phyloP scores from a whole-genome alignment of 768 basidiomycete species.

The Daedaleopsis sinensis region DNA sequence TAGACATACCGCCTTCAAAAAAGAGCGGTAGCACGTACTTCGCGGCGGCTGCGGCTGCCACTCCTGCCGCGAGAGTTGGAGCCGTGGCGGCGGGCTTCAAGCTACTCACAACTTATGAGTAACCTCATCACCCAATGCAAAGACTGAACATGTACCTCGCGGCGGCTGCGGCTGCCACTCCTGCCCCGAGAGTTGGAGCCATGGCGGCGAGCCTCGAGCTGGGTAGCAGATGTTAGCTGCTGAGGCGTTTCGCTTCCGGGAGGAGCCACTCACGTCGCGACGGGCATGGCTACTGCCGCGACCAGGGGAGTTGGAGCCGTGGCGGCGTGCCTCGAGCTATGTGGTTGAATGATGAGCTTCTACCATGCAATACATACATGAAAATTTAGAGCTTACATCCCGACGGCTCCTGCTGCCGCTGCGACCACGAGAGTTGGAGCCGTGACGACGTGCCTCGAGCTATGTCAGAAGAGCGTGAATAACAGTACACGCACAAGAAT shows the following conservation, averaged over 20 bases:
- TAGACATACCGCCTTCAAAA: too few species aligned
- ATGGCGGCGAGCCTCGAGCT: slow-evolving; percentile 16
- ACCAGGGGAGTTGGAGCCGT: slow-evolving; percentile 11
- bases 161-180: background rate
- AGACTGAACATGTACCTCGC: too few species aligned
- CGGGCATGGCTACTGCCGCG: slow-evolving; percentile 7
- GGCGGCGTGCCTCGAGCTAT: slow-evolving; percentile 11
- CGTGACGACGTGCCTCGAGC: background rate
- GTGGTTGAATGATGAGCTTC: too few species aligned
- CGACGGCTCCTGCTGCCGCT: background rate
- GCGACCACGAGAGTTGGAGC: slow-evolving; percentile 3
- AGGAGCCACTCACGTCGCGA: slow-evolving; percentile 1
- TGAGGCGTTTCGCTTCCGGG: background rate
- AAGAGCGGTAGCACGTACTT: background rate
- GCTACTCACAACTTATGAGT: too few species aligned
- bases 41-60: slow-evolving; percentile 2
- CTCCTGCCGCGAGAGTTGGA: slow-evolving; percentile 6
- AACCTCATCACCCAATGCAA: too few species aligned
- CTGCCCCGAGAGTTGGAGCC: slow-evolving; percentile 7
- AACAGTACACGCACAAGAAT: too few species aligned
- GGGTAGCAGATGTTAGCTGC: too few species aligned
- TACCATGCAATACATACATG: too few species aligned
- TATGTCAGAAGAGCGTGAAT: too few species aligned
- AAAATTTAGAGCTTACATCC: background rate
- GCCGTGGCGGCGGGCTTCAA: background rate